These are phyloP conservation scores for Agaricus blazei DNA, from an alignment of 768 basidiomycete genomes.

Conservation along the genomic window DNA sequence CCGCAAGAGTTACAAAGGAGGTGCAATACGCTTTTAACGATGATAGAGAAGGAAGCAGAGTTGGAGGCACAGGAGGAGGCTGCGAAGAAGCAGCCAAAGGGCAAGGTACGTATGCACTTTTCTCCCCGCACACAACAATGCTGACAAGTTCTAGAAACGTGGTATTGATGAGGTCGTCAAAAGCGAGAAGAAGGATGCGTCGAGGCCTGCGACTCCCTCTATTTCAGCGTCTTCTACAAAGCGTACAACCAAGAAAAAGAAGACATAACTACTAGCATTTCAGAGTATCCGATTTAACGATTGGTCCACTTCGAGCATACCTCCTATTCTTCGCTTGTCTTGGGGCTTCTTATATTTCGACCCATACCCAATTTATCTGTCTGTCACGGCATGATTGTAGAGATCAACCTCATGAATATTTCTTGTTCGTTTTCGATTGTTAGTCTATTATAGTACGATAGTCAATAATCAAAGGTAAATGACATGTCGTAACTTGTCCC, in stretches of 20 bases:
- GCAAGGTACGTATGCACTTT: conserved; percentile 46
- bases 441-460: no score
- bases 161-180: conserved; percentile 63
- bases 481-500: no score
- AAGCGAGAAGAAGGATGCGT: conserved; percentile 40
- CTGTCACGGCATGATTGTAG: no score
- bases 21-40: conserved; percentile 80
- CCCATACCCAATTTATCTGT: no score
- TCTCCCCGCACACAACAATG: neutral
- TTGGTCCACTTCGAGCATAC: no score
- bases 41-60: conserved; percentile 93
- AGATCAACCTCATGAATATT: no score
- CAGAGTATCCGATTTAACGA: no score
- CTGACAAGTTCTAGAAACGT: conserved; percentile 47
- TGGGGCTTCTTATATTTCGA: no score
- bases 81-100: conserved; percentile 54
- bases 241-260: conserved; percentile 65
- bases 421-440: no score
- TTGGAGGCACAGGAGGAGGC: conserved; percentile 62
- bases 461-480: no score
- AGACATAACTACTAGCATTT: conserved; percentile 25
- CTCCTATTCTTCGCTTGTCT: no score
- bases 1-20: conserved; percentile 84
- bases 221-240: conserved; percentile 44
- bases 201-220: conserved; percentile 54